phyloP scores from a whole-genome alignment of 495 filamentous ascomycete species.

The Lasiosphaeriaceae sp. region DNA sequence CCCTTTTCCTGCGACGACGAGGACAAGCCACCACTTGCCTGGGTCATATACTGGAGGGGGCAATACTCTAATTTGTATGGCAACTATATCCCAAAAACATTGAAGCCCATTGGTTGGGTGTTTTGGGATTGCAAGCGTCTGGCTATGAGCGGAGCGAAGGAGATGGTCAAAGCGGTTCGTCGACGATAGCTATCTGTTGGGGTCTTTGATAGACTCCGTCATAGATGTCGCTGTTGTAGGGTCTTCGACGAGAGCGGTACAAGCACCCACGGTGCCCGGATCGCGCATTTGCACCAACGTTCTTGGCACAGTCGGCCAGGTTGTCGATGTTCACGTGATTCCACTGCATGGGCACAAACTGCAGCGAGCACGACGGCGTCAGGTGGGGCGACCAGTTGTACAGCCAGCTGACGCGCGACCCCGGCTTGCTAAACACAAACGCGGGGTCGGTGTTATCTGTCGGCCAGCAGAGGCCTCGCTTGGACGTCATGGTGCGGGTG shows the following conservation, averaged over 20 bases:
- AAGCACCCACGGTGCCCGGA: too few relatives aligned
- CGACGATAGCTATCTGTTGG: too few relatives aligned
- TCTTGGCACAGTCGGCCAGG: constrained; percentile 2
- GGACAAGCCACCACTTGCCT: constrained; percentile 18
- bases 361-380: constrained; percentile 14
- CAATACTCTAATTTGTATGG: constrained; percentile 16
- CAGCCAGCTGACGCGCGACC: constrained; percentile 19
- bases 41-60: constrained; percentile 19
- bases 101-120: constrained; percentile 17
- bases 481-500: constrained; percentile 6
- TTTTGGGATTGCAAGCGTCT: constrained; percentile 24
- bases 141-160: background rate
- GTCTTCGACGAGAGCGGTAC: too few relatives aligned
- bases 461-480: constrained; percentile 23
- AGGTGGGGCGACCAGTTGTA: constrained; percentile 26
- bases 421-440: constrained; percentile 21
- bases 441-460: constrained; percentile 11
- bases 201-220: too few relatives aligned
- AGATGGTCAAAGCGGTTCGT: background rate
- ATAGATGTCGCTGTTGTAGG: too few relatives aligned
- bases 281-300: background rate
- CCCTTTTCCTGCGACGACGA: constrained; percentile 19
- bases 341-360: constrained; percentile 25
- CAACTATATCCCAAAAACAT: background rate
- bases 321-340: constrained; percentile 23